These are phyloP conservation scores for Vitis riparia DNA, from an alignment of 164 flowering plant genomes.

Conservation along the genomic window DNA sequence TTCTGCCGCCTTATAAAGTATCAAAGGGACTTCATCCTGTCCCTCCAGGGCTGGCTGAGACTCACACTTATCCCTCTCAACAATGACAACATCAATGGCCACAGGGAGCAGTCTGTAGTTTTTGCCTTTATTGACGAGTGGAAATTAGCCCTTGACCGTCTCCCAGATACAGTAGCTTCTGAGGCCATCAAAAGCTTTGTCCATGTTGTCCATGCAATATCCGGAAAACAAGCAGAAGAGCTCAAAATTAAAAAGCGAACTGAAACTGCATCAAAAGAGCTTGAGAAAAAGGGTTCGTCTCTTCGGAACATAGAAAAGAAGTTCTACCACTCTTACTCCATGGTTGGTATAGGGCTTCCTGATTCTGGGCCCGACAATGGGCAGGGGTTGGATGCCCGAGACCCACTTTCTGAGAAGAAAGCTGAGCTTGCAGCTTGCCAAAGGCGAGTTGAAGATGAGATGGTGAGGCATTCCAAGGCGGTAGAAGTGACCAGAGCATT, in stretches of 20 bases:
- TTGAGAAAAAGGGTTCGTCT: constrained; percentile 78
- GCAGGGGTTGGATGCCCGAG: constrained; percentile 73
- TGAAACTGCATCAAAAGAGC: constrained; percentile 72
- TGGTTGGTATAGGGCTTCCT: constrained; percentile 81
- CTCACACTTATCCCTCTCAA: constrained; percentile 59
- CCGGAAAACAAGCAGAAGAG: constrained; percentile 76
- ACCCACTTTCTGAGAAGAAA: constrained; percentile 91
- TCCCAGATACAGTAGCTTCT: constrained; percentile 95
- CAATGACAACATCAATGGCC: constrained; percentile 28
- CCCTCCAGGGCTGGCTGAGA: constrained; percentile 88
- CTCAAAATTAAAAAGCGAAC: constrained; percentile 69
- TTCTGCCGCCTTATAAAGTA: constrained; percentile 76
- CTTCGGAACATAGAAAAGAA: constrained; percentile 79
- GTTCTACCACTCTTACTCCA: constrained; percentile 81
- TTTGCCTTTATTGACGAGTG: constrained; percentile 81
- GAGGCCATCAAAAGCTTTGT: constrained; percentile 94
- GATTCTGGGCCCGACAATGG: constrained; percentile 53
- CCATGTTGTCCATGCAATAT: constrained; percentile 77
- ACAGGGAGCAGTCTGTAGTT: constrained; percentile 34
- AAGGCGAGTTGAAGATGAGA: constrained; percentile 88
- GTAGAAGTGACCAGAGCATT: constrained; percentile 93
- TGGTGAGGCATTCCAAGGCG: constrained; percentile 77
- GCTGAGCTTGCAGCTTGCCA: constrained; percentile 70
- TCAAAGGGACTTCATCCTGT: constrained; percentile 74
- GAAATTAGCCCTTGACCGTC: constrained; percentile 87